Base-by-base conservation (phyloP, 768 basidiomycete genomes). In the Coprinopsis marcescibilis region DNA sequence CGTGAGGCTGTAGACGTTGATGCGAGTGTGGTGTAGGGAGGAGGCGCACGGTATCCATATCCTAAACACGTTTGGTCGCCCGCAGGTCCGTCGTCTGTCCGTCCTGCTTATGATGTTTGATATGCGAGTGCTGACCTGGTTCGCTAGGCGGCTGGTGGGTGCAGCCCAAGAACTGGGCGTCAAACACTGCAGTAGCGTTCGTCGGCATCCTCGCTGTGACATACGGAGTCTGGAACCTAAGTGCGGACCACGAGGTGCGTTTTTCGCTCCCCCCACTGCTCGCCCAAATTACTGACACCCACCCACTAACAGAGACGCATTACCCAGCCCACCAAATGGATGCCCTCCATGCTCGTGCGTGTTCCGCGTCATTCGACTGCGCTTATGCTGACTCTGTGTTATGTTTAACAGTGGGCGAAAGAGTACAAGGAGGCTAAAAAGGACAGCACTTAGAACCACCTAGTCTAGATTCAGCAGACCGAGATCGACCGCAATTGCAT, bases 121-220 rank as follows among this genome's bases (percentile, higher is more conserved):
- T n/a, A n/a, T n/a, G n/a, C n/a, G n/a, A n/a, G n/a, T n/a, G n/a
- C n/a, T n/a, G n/a, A n/a, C n/a, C n/a, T n/a, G n/a, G n/a, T n/a
- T n/a, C n/a, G n/a, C 84, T 37, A 91, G 91, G 93, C 69, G 93
- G 93, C 57, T 97, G 93, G 93, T 97, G 93, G 93, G 79, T 81
- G 27, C 80, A 89, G 15, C 93, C 93, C 5, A 70, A 80, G 19
- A 95, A 93, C 69, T 96, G 93, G 93, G 80, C 78, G 48, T 64
- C 79, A 21, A 94, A 93, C 70, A 95, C 93, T 2, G 78, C 77
- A 1, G 77, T 95, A 43, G 75, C 77, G 14, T 75, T 79, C 50
- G 69, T 73, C 45, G 89, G 89, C 2, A 83, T 94, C 46, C 66
- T 78, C 32, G 72, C 77, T 2, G 65, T 82, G 3, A 79, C 80